A percentile compares a stretch with the other conserved stretches of the same genome.
These are phyloP conservation scores for Penicillium sp. DNA, from an alignment of 2,329 filamentous ascomycete species.

Conservation along the genomic window DNA sequence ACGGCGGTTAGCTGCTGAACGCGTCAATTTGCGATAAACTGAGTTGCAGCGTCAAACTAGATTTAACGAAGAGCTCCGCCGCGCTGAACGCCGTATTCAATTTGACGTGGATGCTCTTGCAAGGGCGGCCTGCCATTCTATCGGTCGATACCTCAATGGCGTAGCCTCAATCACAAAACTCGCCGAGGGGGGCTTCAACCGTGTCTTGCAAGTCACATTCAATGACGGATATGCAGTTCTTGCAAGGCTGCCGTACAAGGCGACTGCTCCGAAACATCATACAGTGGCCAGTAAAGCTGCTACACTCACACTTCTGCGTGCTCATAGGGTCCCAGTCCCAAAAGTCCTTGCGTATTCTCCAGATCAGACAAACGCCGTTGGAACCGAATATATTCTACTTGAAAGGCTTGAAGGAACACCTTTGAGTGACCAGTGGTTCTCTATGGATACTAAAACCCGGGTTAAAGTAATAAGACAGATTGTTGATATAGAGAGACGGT, in stretches of 20 bases:
- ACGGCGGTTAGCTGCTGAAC: neutral
- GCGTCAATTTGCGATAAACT: neutral
- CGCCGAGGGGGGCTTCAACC: conserved; percentile 40
- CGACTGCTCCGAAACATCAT: conserved; percentile 29
- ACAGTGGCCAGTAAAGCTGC: conserved; percentile 41
- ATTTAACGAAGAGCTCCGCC: conserved; percentile 14
- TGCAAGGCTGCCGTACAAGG: conserved; percentile 35
- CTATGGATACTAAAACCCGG: conserved; percentile 22
- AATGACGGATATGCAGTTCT: conserved; percentile 31
- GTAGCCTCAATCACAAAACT: conserved; percentile 28
- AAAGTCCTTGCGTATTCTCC: conserved; percentile 36
- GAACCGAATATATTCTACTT: conserved; percentile 42
- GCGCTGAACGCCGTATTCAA: conserved; percentile 5
- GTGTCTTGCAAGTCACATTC: conserved; percentile 33
- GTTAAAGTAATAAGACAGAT: conserved; percentile 26
- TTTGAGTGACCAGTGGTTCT: conserved; percentile 35
- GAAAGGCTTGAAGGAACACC: conserved; percentile 33
- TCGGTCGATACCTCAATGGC: neutral
- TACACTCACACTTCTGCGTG: conserved; percentile 35
- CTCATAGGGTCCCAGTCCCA: conserved; percentile 38
- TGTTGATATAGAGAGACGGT: conserved; percentile 21
- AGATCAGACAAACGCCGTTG: conserved; percentile 34
- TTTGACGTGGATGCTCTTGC: conserved; percentile 11
- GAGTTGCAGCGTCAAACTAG: neutral
- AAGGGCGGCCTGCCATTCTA: conserved; percentile 3